phyloP scores from a whole-genome alignment of 139 green algal species.

The Raphidocelis subcapitata region DNA sequence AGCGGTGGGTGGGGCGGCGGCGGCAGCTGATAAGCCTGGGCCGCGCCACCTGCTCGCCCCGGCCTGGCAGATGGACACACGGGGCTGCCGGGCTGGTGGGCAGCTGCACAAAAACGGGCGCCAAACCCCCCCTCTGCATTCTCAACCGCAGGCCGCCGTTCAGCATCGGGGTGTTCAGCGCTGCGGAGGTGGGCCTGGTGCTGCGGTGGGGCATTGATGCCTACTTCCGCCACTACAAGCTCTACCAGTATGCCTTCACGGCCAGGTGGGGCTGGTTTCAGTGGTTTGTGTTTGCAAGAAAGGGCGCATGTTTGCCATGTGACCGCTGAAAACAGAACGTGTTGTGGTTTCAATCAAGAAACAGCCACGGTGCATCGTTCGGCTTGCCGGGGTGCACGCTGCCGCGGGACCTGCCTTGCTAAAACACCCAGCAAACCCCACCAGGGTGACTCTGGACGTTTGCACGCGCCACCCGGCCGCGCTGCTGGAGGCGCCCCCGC shows the following conservation, averaged over 20 bases:
- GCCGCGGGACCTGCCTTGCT: no score
- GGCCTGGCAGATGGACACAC: no score
- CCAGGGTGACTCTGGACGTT: conserved; percentile 28
- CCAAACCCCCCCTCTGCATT: no score
- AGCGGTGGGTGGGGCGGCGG: conserved; percentile 30
- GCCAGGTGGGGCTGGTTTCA: conserved; percentile 38
- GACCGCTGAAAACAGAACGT: not conserved
- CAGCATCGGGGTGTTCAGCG: conserved; percentile 62
- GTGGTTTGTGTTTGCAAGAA: no score
- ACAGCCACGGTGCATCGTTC: no score
- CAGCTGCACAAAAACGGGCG: no score
- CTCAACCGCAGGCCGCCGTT: conserved; percentile 51
- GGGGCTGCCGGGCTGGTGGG: no score
- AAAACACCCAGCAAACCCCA: no score
- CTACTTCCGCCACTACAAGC: conserved; percentile 77
- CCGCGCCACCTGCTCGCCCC: no score
- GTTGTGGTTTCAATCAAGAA: not conserved
- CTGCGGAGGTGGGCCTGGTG: conserved; percentile 46
- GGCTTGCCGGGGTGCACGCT: no score
- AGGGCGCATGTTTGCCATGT: not conserved
- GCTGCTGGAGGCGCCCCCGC: conserved; percentile 16
- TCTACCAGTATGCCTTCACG: conserved; percentile 73
- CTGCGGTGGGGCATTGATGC: conserved; percentile 58
- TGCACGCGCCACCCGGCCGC: conserved; percentile 10
- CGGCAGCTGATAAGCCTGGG: no score